phyloP scores from a whole-genome alignment of 495 filamentous ascomycete species.

The Tuber calosporum region DNA sequence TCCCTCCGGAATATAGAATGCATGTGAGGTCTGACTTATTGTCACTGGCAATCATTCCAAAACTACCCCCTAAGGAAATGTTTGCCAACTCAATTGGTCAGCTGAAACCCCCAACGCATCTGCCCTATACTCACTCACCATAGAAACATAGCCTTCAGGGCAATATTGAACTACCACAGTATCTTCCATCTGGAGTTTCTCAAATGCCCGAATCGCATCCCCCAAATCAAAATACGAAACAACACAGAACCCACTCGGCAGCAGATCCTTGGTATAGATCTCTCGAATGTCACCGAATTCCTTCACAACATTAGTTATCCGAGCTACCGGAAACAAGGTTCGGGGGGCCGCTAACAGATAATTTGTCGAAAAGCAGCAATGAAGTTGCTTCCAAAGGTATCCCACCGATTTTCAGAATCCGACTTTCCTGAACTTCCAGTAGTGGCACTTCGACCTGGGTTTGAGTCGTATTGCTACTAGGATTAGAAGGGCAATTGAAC shows the following conservation, averaged over 20 bases:
- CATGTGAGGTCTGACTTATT: slow-evolving; percentile 24
- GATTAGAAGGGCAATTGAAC: background rate
- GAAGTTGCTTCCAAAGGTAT: slow-evolving; percentile 16
- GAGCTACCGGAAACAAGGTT: background rate
- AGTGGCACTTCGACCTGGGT: background rate
- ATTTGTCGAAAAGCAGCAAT: slow-evolving; percentile 14
- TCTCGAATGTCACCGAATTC: slow-evolving; percentile 36
- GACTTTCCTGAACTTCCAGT: slow-evolving; percentile 2
- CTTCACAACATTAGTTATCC: slow-evolving; percentile 5
- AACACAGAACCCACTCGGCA: slow-evolving; percentile 30
- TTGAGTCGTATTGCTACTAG: background rate
- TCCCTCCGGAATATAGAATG: slow-evolving; percentile 26
- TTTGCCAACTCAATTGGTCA: slow-evolving; percentile 27
- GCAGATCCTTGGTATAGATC: slow-evolving; percentile 34
- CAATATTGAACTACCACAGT: slow-evolving; percentile 33
- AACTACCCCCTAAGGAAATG: slow-evolving; percentile 17
- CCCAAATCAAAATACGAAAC: slow-evolving; percentile 37
- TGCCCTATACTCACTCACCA: slow-evolving; percentile 14
- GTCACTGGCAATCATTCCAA: slow-evolving; percentile 3
- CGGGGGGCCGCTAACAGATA: slow-evolving; percentile 11
- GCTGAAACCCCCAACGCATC: background rate
- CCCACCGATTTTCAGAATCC: slow-evolving; percentile 7
- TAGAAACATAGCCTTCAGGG: slow-evolving; percentile 32
- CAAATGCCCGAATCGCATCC: slow-evolving; percentile 28
- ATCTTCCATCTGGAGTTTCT: slow-evolving; percentile 26